These are phyloP conservation scores for Rhipidocladum racemiflorum DNA, from an alignment of 176 grass and related monocot species.

Conservation along the genomic window DNA sequence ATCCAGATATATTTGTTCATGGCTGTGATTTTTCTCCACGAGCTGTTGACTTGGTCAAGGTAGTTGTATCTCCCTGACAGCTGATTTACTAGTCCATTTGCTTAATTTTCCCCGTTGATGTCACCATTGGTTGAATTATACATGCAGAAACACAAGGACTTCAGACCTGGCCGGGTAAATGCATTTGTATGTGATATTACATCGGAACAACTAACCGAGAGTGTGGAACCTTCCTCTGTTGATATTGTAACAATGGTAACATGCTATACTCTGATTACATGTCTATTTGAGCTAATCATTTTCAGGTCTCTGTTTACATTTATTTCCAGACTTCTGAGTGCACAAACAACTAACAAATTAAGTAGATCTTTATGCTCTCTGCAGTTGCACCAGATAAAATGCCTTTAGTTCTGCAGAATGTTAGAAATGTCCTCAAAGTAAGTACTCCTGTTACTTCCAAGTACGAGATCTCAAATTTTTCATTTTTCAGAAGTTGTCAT, in stretches of 20 bases:
- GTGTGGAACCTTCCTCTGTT: conserved; percentile 55
- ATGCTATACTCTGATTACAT: conserved; percentile 7
- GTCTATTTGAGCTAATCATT: neutral
- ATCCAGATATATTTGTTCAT: conserved; percentile 78
- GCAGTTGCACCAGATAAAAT: conserved; percentile 95
- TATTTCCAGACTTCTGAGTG: conserved; percentile 5
- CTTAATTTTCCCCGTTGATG: neutral
- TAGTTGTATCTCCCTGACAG: conserved; percentile 12
- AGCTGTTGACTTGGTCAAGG: conserved; percentile 89
- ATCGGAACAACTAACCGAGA: conserved; percentile 49
- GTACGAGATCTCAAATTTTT: neutral
- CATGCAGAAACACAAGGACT: conserved; percentile 83
- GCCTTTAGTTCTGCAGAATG: conserved; percentile 63
- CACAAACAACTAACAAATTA: conserved; percentile 73
- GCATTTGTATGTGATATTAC: conserved; percentile 93
- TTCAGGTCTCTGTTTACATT: neutral
- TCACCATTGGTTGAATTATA: conserved; percentile 20
- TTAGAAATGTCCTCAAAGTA: conserved; percentile 69
- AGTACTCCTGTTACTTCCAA: conserved; percentile 36
- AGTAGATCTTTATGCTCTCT: conserved; percentile 96
- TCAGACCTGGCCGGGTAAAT: conserved; percentile 55
- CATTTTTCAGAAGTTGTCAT: neutral
- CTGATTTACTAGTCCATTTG: neutral
- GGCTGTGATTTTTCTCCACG: conserved; percentile 88
- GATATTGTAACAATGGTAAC: conserved; percentile 96